Evolutionary conservation across 371 early-diverging fungal genomes (phyloP), one percentile per base, ranked within the genome.

Genomic region (Mucor circinelloides): DNA sequence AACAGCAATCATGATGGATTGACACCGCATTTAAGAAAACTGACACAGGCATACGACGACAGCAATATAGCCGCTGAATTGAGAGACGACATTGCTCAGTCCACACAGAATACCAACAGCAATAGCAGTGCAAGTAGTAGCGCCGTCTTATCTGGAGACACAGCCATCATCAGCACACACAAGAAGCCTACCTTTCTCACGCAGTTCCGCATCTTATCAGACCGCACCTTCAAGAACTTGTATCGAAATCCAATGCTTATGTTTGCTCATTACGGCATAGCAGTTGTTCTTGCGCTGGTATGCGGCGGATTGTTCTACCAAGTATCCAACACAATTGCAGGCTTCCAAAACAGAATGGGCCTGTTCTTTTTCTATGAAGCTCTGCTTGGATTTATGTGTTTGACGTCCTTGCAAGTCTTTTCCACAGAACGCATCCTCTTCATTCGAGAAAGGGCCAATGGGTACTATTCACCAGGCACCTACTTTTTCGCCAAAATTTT

Each of bases 291-390:
- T 64, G 93, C 89, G 0, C 75, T 63, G 3, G 80, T 94, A 38
- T 91, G 92, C 63, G 97, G 97, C n/a, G 80, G 90, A 0, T 71
- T 95, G 34, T 96, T 90, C 62, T 96, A 90, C 74, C 87, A 91
- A 46, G 89, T 95, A 6, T 88, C 90, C 19, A 88, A 88, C 66
- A 89, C 92, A 23, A 85, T 97, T 55, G 87, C 91, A 1, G 94
- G 95, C 15, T 92, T 94, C 78, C 94, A 95, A 75, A 95, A 95
- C 70, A 85, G 95, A 28, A 87, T 93, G 87, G 95, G 95, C 12
- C 73, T 90, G 27, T 88, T 94, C 74, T 94, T 95, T 76, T 94
- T 95, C 68, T 87, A 92, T 63, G 91, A 90, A 61, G 90, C 93
- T 0, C 70, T 94, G 19, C 87, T 95, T 62, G 95, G 92, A 3